A percentile compares a stretch with the other conserved stretches of the same genome.
Evolutionary conservation across 805 yeast species (phyloP).

Genomic region (Candida arabinofermentans): DNA sequence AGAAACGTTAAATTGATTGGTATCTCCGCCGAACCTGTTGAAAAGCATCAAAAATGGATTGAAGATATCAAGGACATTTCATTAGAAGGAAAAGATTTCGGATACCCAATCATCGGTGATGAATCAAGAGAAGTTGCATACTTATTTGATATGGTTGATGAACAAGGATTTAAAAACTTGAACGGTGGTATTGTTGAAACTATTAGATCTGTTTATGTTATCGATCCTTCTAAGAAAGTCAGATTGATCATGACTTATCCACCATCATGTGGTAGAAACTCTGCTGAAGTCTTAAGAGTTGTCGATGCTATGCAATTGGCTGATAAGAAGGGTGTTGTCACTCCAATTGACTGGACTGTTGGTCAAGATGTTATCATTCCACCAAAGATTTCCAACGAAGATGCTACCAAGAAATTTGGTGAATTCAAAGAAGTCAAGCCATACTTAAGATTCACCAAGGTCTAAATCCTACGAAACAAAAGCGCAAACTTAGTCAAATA

Average conservation of each 20-base stretch:
- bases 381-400: conserved; percentile 76
- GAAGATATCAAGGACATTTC: conserved; percentile 86
- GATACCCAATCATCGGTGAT: conserved; percentile 91
- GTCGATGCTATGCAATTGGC: conserved; percentile 83
- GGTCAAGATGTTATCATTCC: conserved; percentile 94
- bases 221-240: conserved; percentile 86
- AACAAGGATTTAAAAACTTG: conserved; percentile 73
- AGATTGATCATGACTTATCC: conserved; percentile 87
- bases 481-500: no score
- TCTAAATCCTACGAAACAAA: conserved; percentile 8
- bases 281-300: conserved; percentile 87
- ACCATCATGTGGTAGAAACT: conserved; percentile 91
- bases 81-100: conserved; percentile 60
- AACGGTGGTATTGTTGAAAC: conserved; percentile 75
- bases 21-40: conserved; percentile 78
- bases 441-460: conserved; percentile 71
- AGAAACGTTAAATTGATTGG: conserved; percentile 89
- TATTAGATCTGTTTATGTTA: conserved; percentile 87
- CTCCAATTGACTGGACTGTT: conserved; percentile 87
- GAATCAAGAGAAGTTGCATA: conserved; percentile 79
- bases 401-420: conserved; percentile 78
- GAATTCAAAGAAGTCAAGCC: conserved; percentile 85
- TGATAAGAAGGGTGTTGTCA: conserved; percentile 78
- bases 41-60: conserved; percentile 81
- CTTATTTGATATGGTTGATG: conserved; percentile 84